Evolutionary conservation across 1,284 basidiomycete species (phyloP), one percentile per base, ranked within the genome.

Genomic region (Malassezia arunalokei): DNA sequence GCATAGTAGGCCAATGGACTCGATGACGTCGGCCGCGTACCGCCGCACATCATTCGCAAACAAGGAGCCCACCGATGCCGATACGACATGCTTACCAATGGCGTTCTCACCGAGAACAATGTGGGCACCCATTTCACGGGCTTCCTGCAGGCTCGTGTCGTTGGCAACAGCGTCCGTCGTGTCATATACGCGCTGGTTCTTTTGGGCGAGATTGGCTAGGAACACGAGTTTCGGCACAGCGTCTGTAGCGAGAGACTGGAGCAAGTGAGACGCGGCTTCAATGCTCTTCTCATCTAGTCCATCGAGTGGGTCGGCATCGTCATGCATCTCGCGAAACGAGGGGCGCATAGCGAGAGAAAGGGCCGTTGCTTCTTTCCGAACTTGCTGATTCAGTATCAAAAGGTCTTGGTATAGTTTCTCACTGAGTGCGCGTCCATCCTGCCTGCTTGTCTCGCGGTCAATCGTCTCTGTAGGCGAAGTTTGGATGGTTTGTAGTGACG

Each of bases 151-250:
- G 3, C 33, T 40, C 11, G 20, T n/a, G 27, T 55, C 48, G 27
- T 41, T 29, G 1, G 35, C 37, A 3, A 43, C 52, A 9, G 35
- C 42, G 5, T 55, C 53, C 6, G 35, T 35, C 17, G 38, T 40
- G 3, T 3, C 11, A 30, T 46, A 58, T 0, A 58, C 51, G 1
- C 28, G 17, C n/a, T 58, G 53, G 40, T 62, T 53, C 55, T 65
- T 67, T 49, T 54, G 58, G 0, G 65, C 62, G 6, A 64, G 59
- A 43, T 65, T 64, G 40, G 64, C 59, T 27, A 67, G 52, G 32
- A 67, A 67, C 31, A 58, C 60, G 28, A 67, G 58, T 44, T 65
- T 65, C 12, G 65, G 65, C 12, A 65, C 55, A 6, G 57, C 41
- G 11, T 67, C 65, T 11, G 54, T 56, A 27, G 60, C 60, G 3